Evolutionary conservation across 2,329 filamentous ascomycete species (phyloP).

Genomic region (Aspergillus floridensis): DNA sequence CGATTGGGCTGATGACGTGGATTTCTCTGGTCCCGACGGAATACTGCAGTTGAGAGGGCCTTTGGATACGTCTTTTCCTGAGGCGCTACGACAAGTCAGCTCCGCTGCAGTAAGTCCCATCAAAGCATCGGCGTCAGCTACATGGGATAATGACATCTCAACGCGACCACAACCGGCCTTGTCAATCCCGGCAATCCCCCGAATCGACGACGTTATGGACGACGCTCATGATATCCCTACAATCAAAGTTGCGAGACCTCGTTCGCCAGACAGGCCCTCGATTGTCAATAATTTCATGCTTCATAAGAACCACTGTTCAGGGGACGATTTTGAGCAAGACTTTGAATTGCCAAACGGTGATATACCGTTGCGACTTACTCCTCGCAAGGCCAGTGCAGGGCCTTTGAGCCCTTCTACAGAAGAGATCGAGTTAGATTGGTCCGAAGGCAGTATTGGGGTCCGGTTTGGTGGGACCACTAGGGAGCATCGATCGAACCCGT

Average conservation of each 20-base stretch:
- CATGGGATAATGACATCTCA: conserved; percentile 41
- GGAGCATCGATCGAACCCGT: conserved; percentile 75
- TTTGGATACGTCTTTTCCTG: conserved; percentile 63
- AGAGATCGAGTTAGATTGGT: conserved; percentile 81
- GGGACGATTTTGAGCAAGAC: conserved; percentile 70
- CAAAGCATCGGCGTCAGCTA: conserved; percentile 31
- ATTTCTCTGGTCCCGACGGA: conserved; percentile 59
- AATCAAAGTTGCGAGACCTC: conserved; percentile 65
- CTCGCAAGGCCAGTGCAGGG: conserved; percentile 60
- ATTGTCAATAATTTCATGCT: conserved; percentile 54
- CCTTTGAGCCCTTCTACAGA: conserved; percentile 63
- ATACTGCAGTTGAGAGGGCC: conserved; percentile 64
- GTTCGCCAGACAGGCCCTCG: conserved; percentile 52
- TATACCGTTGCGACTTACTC: conserved; percentile 60
- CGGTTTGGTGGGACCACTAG: conserved; percentile 82
- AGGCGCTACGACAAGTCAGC: conserved; percentile 66
- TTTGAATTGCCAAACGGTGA: conserved; percentile 68
- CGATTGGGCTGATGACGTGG: conserved; percentile 78
- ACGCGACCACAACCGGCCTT: conserved; percentile 55
- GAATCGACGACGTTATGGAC: conserved; percentile 60
- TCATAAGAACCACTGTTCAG: conserved; percentile 38
- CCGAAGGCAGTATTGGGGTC: conserved; percentile 87
- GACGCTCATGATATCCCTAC: conserved; percentile 64
- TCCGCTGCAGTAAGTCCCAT: conserved; percentile 41
- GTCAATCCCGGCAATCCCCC: conserved; percentile 60